Evolutionary conservation across 2,329 filamentous ascomycete genomes (phyloP).

Genomic region (Juglanconis oblonga): DNA sequence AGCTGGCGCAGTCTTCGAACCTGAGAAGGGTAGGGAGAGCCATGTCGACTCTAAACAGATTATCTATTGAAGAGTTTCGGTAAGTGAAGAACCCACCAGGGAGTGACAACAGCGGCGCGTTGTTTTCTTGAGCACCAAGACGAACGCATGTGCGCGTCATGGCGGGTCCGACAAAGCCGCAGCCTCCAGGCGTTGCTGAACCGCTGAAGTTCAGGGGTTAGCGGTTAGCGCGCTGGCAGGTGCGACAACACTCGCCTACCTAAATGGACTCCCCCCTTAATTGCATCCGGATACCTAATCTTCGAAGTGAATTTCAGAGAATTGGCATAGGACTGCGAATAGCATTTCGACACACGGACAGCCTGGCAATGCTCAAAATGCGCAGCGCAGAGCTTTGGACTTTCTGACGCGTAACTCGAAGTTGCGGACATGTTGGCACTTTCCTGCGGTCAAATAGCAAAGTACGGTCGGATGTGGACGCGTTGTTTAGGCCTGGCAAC

Average conservation of each 20-base stretch:
- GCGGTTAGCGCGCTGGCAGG: not conserved
- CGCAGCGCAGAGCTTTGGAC: not conserved
- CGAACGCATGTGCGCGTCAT: slow-evolving; percentile 18
- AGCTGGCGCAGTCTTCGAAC: slow-evolving; percentile 74
- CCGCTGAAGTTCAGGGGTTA: not conserved
- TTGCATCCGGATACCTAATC: not conserved
- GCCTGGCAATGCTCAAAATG: not conserved
- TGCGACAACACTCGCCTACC: not conserved
- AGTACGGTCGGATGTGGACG: slow-evolving; percentile 11
- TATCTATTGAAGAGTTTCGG: no score
- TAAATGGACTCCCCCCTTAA: not conserved
- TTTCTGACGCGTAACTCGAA: not conserved
- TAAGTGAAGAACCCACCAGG: no score
- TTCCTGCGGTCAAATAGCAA: slow-evolving; percentile 2
- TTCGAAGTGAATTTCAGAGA: not conserved
- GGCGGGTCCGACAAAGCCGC: not conserved
- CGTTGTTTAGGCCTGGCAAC: not conserved
- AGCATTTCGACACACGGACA: not conserved
- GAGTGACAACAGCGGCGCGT: no score
- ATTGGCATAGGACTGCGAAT: not conserved
- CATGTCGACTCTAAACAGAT: slow-evolving; percentile 41
- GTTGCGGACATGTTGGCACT: slow-evolving; percentile 9
- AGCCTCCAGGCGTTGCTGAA: not conserved
- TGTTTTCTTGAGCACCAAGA: not conserved
- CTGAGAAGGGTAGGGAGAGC: slow-evolving; percentile 69